phyloP scores from a whole-genome alignment of 2,329 filamentous ascomycete genomes.

The Xylariaceae sp. region DNA sequence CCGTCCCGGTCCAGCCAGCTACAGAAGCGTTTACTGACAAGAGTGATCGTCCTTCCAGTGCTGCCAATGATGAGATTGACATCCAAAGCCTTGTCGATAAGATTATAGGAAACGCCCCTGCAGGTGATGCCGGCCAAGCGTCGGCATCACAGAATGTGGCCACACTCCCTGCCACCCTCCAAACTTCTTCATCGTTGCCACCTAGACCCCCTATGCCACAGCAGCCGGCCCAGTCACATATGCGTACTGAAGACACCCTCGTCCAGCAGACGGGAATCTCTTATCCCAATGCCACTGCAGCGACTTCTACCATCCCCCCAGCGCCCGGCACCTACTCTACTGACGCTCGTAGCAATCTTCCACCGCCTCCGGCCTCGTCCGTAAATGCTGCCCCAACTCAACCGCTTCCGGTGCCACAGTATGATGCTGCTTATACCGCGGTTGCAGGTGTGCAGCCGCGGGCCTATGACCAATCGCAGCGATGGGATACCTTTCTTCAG shows the following conservation, averaged over 20 bases:
- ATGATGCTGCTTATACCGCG: slow-evolving; percentile 16
- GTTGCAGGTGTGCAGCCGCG: slow-evolving; percentile 13
- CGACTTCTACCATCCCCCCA: slow-evolving; percentile 30
- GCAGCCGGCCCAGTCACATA: slow-evolving; percentile 41
- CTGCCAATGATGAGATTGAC: slow-evolving; percentile 27
- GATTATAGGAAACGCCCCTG: slow-evolving; percentile 32
- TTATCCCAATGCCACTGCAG: slow-evolving; percentile 33
- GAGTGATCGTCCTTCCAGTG: slow-evolving; percentile 13
- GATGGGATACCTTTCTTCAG: slow-evolving; percentile 72
- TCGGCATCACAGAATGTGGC: slow-evolving; percentile 29
- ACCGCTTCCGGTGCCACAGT: slow-evolving; percentile 18
- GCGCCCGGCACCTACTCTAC: slow-evolving; percentile 39
- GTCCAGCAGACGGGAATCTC: slow-evolving; percentile 38
- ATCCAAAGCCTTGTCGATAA: slow-evolving; percentile 34
- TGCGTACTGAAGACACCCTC: slow-evolving; percentile 28
- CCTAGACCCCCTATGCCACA: slow-evolving; percentile 49
- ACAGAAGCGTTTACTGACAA: slow-evolving; percentile 12
- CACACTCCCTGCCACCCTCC: slow-evolving; percentile 27
- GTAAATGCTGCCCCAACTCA: slow-evolving; percentile 35
- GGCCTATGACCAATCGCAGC: slow-evolving; percentile 41
- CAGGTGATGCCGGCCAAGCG: slow-evolving; percentile 35
- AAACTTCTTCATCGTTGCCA: slow-evolving; percentile 48
- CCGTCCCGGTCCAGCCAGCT: slow-evolving; percentile 11
- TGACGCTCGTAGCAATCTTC: slow-evolving; percentile 38
- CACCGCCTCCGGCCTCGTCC: slow-evolving; percentile 35